These are phyloP conservation scores for Pichia gijzeniarum DNA, from an alignment of 805 yeast species.

Conservation along the genomic window DNA sequence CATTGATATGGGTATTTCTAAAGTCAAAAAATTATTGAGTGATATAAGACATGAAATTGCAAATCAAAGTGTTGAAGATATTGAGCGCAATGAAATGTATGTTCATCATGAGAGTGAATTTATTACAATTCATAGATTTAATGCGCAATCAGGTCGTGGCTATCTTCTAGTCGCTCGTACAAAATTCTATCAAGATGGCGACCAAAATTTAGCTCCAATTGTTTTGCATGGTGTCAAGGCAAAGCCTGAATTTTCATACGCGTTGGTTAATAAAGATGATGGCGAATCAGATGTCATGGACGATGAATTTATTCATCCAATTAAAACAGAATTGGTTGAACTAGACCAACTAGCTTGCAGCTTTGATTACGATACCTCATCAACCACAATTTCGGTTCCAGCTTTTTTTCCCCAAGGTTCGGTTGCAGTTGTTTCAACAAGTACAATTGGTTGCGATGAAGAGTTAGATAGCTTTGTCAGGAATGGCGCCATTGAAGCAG, in stretches of 20 bases:
- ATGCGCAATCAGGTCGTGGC: conserved; percentile 80
- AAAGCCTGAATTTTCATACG: conserved; percentile 50
- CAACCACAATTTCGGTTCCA: conserved; percentile 53
- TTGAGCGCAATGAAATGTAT: conserved; percentile 72
- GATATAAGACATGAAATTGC: conserved; percentile 53
- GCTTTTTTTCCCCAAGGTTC: conserved; percentile 81
- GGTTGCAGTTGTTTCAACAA: conserved; percentile 74
- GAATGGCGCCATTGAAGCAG: conserved; percentile 71
- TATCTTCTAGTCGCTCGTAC: conserved; percentile 85
- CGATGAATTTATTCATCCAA: conserved; percentile 40
- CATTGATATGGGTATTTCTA: conserved; percentile 78
- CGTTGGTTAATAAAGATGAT: conserved; percentile 36
- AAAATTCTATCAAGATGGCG: conserved; percentile 49
- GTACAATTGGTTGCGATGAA: conserved; percentile 57
- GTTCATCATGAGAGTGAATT: conserved; percentile 91
- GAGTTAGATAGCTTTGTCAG: conserved; percentile 61
- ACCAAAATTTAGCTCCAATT: conserved; percentile 53
- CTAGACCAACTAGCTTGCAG: conserved; percentile 45
- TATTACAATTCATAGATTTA: conserved; percentile 82
- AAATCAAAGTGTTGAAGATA: conserved; percentile 47
- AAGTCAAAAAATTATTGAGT: conserved; percentile 58
- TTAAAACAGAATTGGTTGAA: conserved; percentile 56
- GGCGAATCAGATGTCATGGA: neutral
- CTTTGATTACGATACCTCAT: conserved; percentile 34
- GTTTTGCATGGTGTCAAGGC: conserved; percentile 55